Evolutionary conservation across 345 rosid species (phyloP), one percentile per base, ranked within the genome.

Genomic region (Gossypium herbaceum): DNA sequence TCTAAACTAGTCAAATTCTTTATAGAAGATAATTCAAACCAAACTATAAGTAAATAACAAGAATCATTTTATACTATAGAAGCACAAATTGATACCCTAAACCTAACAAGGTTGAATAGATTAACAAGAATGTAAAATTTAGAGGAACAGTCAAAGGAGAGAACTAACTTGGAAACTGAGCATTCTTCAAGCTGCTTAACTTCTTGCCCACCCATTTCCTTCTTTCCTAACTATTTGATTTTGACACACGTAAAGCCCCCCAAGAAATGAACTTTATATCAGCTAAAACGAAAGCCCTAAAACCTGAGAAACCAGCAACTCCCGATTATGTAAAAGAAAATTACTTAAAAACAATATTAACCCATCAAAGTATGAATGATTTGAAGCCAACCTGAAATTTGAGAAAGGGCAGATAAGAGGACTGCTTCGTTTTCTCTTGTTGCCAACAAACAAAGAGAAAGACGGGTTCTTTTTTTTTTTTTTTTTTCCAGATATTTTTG

Each of bases 141-240:
- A 11, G 19, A 22, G 64, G 17, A 4, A 54, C 17, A 52, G 72
- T 24, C 15, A 12, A 39, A 54, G 17, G 73, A 77, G 47, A 78
- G 8, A 25, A 80, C 91, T 78, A 15, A 90, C 94, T 90, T 88
- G 88, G 92, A 82, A 77, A 88, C 92, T 2, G 94, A 76, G 83
- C 94, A 90, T 13, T 90, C 92, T 73, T 90, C 94, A 22, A 88
- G 91, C 24, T 90, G 88, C 81, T 90, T 90, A 41, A 85, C 91
- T 69, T 86, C 88, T 74, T 86, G 88, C 60, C 81, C 75, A 69
- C 73, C 80, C 92, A 89, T 89, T 79, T 74, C 80, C 64, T 73
- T 4, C 59, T 50, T 60, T 50, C 27, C 15, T 62, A 60, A 27
- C 56, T 16, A 43, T 66, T 66, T 43, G 66, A 56, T 20, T 8